Evolutionary conservation across 192 early-diverging fungal genomes (phyloP).

Genomic region (Coemansia sp.): DNA sequence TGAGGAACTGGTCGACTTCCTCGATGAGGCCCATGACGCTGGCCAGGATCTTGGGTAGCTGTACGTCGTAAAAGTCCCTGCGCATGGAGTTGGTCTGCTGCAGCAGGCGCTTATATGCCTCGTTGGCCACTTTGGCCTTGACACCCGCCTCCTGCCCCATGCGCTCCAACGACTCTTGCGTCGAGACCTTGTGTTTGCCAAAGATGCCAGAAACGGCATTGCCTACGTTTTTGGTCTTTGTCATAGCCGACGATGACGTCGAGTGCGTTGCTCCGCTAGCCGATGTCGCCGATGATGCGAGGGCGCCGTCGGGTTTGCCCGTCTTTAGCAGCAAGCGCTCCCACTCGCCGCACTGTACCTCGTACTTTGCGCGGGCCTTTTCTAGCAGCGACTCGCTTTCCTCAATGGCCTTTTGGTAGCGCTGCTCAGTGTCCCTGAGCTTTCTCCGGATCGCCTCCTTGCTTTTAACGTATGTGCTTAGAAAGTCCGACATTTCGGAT

Average conservation of each 20-base stretch:
- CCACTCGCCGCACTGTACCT: constrained; percentile 80
- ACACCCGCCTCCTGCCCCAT: constrained; percentile 85
- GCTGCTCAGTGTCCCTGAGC: constrained; percentile 79
- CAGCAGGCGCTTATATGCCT: constrained; percentile 82
- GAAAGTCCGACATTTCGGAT: constrained; percentile 77
- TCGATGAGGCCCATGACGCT: constrained; percentile 80
- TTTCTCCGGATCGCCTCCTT: constrained; percentile 51
- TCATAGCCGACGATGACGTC: not conserved
- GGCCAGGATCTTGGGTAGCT: constrained; percentile 81
- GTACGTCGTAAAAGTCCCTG: constrained; percentile 72
- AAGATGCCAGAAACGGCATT: constrained; percentile 50
- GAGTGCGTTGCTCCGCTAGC: not conserved
- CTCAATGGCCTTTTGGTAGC: constrained; percentile 71
- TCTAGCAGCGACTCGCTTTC: constrained; percentile 81
- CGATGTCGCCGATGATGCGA: not conserved
- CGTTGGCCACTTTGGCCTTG: constrained; percentile 80
- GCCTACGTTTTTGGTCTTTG: constrained; percentile 43
- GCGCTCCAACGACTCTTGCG: constrained; percentile 64
- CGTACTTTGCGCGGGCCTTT: constrained; percentile 83
- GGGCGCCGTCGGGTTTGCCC: constrained; percentile 13
- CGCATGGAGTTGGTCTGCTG: constrained; percentile 72
- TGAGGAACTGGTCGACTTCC: constrained; percentile 79
- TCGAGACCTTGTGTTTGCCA: constrained; percentile 48
- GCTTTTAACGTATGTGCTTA: constrained; percentile 56
- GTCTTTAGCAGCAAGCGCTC: constrained; percentile 67